Base-by-base conservation (phyloP, 1,139 yeast genomes). In the Yamadazyma pseudoaaseri region DNA sequence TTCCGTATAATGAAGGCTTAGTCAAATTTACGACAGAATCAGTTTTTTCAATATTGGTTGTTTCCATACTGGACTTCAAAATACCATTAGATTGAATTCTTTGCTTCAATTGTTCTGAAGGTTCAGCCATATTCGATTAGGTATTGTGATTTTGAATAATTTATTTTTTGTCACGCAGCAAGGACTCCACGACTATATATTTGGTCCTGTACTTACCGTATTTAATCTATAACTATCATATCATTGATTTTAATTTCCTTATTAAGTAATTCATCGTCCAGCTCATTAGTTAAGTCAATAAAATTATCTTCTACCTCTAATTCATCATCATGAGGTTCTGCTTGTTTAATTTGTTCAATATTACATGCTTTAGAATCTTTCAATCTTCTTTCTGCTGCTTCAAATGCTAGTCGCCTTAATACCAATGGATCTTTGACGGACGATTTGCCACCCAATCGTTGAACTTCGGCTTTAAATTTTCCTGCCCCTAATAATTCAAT, bases 371-470 rank as follows among this genome's bases (percentile, higher is more conserved):
- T 74, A 5, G 72, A 59, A 49, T 83, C 92, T 13, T 58, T 51
- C 6, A 68, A 53, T 36, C 96, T 60, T 42, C 84, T 58, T 41
- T 81, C 80, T 0, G 94, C 86, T 1, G 96, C 95, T 37, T 67
- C 70, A 5, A 79, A 62, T 30, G 81, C 76, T 45, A 80, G 60
- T 24, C 69, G 75, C 31, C 77, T 60, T 31, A 73, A 41, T 5
- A 68, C 56, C 14, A 49, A 44, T 29, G 40, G 52, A 17, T 35
- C 38, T 15, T 16, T 28, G 18, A 15, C 16, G 3, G 33, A 32
- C 3, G 26, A n/a, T 9, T 23, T 36, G 12, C 50, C 47, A 1
- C 75, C 73, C 28, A 68, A 44, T 30, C 54, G 56, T 27, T 70
- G 50, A 1, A 62, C 49, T 39, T 70, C 78, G 1, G 70, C 50